phyloP scores from a whole-genome alignment of 2,329 filamentous ascomycete genomes.

The Fusarium guadeloupense region DNA sequence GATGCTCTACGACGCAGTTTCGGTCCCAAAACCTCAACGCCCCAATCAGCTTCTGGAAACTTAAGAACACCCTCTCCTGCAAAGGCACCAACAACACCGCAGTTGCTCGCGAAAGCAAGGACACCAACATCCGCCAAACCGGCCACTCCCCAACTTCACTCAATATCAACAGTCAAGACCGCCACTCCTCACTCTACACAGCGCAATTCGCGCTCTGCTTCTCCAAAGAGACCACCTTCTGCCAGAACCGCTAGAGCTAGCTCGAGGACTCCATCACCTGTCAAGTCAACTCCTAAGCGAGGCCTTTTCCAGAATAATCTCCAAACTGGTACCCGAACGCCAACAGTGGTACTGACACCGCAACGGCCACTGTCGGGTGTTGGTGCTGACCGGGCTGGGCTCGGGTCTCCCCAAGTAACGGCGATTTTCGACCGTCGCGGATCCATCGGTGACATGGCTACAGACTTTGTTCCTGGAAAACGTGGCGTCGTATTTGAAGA shows the following conservation, averaged over 20 bases:
- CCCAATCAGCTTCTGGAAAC: slow-evolving; percentile 40
- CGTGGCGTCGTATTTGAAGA: slow-evolving; percentile 70
- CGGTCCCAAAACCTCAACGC: slow-evolving; percentile 52
- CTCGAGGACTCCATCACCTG: slow-evolving; percentile 39
- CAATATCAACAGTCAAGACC: slow-evolving; percentile 18
- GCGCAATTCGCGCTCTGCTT: slow-evolving; percentile 29
- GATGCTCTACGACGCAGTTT: slow-evolving; percentile 61
- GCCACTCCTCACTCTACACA: slow-evolving; percentile 16
- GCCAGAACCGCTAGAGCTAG: slow-evolving; percentile 17
- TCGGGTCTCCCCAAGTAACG: slow-evolving; percentile 79
- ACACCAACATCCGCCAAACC: slow-evolving; percentile 42
- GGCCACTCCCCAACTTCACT: slow-evolving; percentile 33
- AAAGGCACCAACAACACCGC: slow-evolving; percentile 36
- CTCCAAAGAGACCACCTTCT: slow-evolving; percentile 29
- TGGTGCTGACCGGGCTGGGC: slow-evolving; percentile 73
- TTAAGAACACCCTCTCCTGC: slow-evolving; percentile 41
- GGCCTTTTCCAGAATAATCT: slow-evolving; percentile 64
- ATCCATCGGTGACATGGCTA: slow-evolving; percentile 74
- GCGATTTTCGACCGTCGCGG: slow-evolving; percentile 75
- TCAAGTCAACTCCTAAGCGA: slow-evolving; percentile 40
- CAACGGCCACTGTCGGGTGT: slow-evolving; percentile 70
- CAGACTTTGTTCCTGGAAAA: slow-evolving; percentile 67
- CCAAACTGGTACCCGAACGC: slow-evolving; percentile 66
- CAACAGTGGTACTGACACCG: slow-evolving; percentile 68
- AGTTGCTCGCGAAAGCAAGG: slow-evolving; percentile 27